Percentiles rank a stretch among this genome's conserved stretches.
Evolutionary conservation across 352 stramenopile genomes (phyloP).

Genomic region (Albugo candida): DNA sequence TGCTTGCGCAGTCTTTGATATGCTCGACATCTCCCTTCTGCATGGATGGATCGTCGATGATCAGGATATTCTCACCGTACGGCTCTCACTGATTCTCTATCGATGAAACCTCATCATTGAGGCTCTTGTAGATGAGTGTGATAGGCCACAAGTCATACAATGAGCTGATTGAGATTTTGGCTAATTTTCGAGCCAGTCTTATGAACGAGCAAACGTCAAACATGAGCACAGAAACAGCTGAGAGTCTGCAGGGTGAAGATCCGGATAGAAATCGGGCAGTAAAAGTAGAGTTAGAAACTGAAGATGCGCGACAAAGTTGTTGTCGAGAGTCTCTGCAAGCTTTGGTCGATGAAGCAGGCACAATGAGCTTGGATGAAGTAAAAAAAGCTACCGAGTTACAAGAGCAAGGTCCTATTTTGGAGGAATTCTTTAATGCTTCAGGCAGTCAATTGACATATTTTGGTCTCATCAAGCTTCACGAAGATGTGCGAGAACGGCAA

Average conservation of each 20-base stretch:
- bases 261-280: background rate
- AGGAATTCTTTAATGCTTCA: constrained; percentile 82
- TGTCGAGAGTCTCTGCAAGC: constrained; percentile 45
- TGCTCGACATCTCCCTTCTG: constrained; percentile 88
- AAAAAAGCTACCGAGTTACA: constrained; percentile 35
- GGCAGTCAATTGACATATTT: constrained; percentile 90
- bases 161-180: constrained; percentile 88
- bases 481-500: constrained; percentile 77
- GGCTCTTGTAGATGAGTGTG: constrained; percentile 24
- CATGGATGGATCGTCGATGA: constrained; percentile 96
- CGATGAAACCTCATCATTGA: background rate
- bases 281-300: background rate
- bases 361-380: constrained; percentile 41
- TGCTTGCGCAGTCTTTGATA: constrained; percentile 89
- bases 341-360: constrained; percentile 58
- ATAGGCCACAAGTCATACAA: constrained; percentile 93
- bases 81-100: background rate
- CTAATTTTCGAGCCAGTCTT: constrained; percentile 68
- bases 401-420: constrained; percentile 57
- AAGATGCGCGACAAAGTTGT: constrained; percentile 24
- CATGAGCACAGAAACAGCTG: constrained; percentile 5
- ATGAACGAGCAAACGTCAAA: constrained; percentile 22
- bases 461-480: constrained; percentile 83
- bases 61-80: constrained; percentile 66
- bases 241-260: constrained; percentile 3